A percentile compares a stretch with the other conserved stretches of the same genome.
Conservation (phyloP, 148 eudicot genomes). For the Arctostaphylos glauca region DNA sequence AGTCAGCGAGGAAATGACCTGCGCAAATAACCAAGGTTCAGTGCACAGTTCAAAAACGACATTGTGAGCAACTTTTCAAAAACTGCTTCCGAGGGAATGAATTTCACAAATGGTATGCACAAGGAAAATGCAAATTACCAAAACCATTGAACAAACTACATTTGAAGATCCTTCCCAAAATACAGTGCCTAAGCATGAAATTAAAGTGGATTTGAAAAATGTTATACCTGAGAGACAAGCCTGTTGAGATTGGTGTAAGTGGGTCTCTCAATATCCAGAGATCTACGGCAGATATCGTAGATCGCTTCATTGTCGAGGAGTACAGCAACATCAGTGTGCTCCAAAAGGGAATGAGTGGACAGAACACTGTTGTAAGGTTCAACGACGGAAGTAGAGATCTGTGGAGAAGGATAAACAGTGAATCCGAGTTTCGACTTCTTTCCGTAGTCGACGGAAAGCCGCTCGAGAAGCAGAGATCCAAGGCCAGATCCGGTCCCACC, state of each 20-base stretch:
- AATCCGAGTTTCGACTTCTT: constrained; percentile 17
- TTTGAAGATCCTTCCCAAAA: too few species aligned
- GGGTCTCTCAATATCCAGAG: constrained; percentile 18
- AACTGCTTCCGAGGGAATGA: too few species aligned
- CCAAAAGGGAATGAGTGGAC: constrained; percentile 13
- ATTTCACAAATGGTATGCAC: too few species aligned
- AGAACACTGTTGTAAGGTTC: constrained; percentile 17
- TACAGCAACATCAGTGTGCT: constrained; percentile 19
- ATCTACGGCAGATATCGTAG: constrained; percentile 17
- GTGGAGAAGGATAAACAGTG: constrained; percentile 16
- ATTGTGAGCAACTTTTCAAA: too few species aligned
- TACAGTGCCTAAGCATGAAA: neutral
- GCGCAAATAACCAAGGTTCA: neutral
- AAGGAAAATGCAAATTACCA: too few species aligned
- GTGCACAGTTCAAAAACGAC: neutral
- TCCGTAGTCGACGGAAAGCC: constrained; percentile 11
- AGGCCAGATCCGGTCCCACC: constrained; percentile 20
- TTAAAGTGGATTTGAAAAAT: neutral
- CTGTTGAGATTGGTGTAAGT: constrained; percentile 18
- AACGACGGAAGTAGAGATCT: constrained; percentile 17
- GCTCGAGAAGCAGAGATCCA: constrained; percentile 12
- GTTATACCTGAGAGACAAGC: constrained; percentile 10
- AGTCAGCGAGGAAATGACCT: constrained; percentile 18
- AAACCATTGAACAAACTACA: too few species aligned
- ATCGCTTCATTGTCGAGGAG: constrained; percentile 15